Evolutionary conservation across 345 rosid species (phyloP), one percentile per base, ranked within the genome.

Genomic region (Cardamine chenopodiifolia): DNA sequence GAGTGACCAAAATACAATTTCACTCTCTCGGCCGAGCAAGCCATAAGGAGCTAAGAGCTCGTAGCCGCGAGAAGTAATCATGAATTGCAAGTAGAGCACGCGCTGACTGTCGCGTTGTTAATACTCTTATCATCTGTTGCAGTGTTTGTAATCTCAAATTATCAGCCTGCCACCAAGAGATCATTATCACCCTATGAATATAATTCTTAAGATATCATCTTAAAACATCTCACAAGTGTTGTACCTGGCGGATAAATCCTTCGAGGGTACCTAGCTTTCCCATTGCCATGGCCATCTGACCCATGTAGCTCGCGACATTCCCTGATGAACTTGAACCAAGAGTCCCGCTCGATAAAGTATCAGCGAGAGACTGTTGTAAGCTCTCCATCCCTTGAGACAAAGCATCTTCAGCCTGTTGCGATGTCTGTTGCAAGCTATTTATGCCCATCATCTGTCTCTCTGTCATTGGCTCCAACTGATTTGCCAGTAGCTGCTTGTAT

Each of bases 241-340:
- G 65, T 82, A 95, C 99, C 97, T 95, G 96, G 40, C 95, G 90
- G 50, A 96, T 92, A 68, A 96, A 92, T 12, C 99, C 97, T 72
- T 96, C 98, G 0, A 96, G 96, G 11, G 96, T 96, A n/a, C 96
- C 98, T 39, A 96, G 84, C 82, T 92, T 92, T 60, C 99, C 99
- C 99, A 96, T 96, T 44, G 98, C 99, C 99, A 96, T 96, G 39
- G 99, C 99, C 98, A 96, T 96, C 77, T 96, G 98, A 72, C 99
- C 99, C 98, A 92, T 92, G 81, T 96, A 96, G 77, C 86, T 92
- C 22, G 98, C 97, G 23, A 92, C 96, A 44, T 92, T 89, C 56
- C 93, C 90, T 37, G 97, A 89, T 66, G 97, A 78, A 56, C 98
- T 92, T 0, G 97, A 85, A 52, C 97, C 98, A 17, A 88, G 92